Base-by-base conservation (phyloP, 148 eudicot genomes). In the Chenopodium album region DNA sequence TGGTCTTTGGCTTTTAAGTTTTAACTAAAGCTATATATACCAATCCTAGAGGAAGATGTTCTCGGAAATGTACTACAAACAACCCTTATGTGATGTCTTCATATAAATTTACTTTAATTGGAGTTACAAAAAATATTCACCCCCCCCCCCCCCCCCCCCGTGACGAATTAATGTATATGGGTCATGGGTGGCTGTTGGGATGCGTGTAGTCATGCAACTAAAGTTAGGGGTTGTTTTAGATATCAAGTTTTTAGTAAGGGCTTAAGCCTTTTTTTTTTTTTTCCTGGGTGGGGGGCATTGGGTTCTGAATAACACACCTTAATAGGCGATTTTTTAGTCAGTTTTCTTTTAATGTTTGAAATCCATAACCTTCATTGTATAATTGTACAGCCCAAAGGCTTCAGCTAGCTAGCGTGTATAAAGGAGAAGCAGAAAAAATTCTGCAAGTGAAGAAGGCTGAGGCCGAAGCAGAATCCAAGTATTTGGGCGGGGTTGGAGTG, bases 381-480 rank as follows among this genome's bases (percentile, higher is more conserved):
- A 3, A 65, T 28, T 67, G 28, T 74, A 48, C 89, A 96, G 99
- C 99, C 50, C 99, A 96, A 89, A 87, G 99, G 90, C 91, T 94
- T 83, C 99, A 96, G 89, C 92, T 96, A 72, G 99, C 99, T 20
- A 90, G 98, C 75, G 99, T 94, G 13, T 94, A 94, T 93, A 96
- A 92, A 86, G 99, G 99, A 0, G 99, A 96, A 85, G 98, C 99
- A 10, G 99, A 94, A 52, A 96, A 96, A 84, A 90, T 92, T 31
- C 92, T 96, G 80, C 95, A 74, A 83, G 91, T 96, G 0, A 96
- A 96, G 82, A 96, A 82, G 79, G 99, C 99, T 9, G 99, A 96
- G 84, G 99, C 91, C 3, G 99, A 96, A 29, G 97, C 99, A 1
- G 99, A 96, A 85, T 76, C 99, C 79, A 96, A 96, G 85, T 96